Evolutionary conservation across 495 filamentous ascomycete genomes (phyloP), one percentile per base, ranked within the genome.

Genomic region (Neurospora tetrasperma): DNA sequence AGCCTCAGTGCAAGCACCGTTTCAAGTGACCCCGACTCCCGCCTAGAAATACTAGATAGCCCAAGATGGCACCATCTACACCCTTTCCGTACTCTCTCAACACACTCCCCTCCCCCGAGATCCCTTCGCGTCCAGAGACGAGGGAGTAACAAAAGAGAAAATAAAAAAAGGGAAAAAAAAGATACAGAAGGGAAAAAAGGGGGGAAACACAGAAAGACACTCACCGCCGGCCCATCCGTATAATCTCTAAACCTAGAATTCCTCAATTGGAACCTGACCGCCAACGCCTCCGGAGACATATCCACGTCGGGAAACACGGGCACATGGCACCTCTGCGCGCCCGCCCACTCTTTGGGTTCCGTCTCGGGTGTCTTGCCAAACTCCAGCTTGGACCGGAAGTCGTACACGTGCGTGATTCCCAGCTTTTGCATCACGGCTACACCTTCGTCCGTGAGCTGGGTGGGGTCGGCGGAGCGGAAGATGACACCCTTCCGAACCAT

Each of bases 261-360:
- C 54, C 43, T n/a, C 43, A n/a, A 3, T 9, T 41, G 40, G 40
- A 62, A 16, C 54, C 14, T 80, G 40, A 81, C 12, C 23, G 86
- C 88, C 14, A 88, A 62, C 0, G 83, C 81, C 59, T 86, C 86
- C 0, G 89, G 88, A 12, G 80, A 83, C 70, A 86, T 87, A 72
- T 92, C 89, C 70, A 83, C 75, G 31, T 88, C 85, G 3, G 82
- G 79, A 73, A 91, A 92, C 18, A 91, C 88, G 23, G 87, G 86
- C 20, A 85, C 79, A 79, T 86, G 90, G 40, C 88, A 77, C 38
- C 85, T 84, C 23, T 83, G 75, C 48, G 85, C 84, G 1, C 86
- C 88, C 38, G 80, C 82, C 85, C 83, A 86, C 68, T 85, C 83
- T 39, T 75, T 75, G 31, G 78, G 70, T 8, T 31, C 70, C 39